A percentile compares a stretch with the other conserved stretches of the same genome.
phyloP scores from a whole-genome alignment of 2,329 filamentous ascomycete genomes.

The Fusarium cicatricum region DNA sequence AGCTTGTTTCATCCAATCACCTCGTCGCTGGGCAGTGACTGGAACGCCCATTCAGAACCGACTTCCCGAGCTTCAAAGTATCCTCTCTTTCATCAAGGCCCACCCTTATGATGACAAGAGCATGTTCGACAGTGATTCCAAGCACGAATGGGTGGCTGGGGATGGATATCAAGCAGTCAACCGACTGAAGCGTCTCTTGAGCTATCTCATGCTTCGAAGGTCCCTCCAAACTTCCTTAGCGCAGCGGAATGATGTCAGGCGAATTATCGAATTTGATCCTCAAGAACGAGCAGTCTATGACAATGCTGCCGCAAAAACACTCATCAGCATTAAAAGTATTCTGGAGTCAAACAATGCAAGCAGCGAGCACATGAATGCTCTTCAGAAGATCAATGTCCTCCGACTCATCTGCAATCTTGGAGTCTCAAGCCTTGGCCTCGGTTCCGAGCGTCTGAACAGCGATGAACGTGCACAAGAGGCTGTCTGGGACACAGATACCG shows the following conservation, averaged over 20 bases:
- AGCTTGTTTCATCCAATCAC: constrained; percentile 43
- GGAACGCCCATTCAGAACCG: constrained; percentile 60
- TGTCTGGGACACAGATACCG: no score
- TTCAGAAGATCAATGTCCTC: constrained; percentile 3
- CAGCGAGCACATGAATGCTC: not conserved
- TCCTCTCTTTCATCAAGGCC: constrained; percentile 54
- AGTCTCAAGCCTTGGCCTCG: no score
- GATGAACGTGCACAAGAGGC: no score
- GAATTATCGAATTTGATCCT: no score
- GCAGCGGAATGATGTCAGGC: no score
- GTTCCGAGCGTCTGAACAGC: no score
- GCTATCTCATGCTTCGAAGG: constrained; percentile 47
- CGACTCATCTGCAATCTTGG: not conserved
- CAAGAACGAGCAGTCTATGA: no score
- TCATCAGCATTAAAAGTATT: no score
- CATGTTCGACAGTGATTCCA: constrained; percentile 27
- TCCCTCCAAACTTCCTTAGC: no score
- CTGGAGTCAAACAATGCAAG: no score
- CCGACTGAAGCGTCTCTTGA: constrained; percentile 50
- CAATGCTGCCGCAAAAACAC: no score
- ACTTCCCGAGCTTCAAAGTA: constrained; percentile 51
- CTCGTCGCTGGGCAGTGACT: constrained; percentile 56
- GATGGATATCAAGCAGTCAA: constrained; percentile 48
- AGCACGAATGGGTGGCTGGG: constrained; percentile 49
- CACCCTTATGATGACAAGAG: constrained; percentile 48